Conservation (phyloP, 1,139 yeast species). For the Yamadazyma dushanensis region DNA sequence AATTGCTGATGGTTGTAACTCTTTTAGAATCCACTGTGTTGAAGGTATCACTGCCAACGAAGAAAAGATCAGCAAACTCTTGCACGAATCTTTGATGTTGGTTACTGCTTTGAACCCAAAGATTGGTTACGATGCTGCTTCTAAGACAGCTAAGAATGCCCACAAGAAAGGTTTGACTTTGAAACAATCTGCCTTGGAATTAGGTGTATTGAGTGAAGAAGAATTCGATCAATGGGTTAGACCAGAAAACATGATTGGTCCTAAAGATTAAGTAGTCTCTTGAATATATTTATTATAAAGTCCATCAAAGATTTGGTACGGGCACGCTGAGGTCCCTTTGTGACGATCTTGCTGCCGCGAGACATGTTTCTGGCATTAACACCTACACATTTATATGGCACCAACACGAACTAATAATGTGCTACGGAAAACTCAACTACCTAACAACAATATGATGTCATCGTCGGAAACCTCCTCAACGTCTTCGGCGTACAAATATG, state of each 20-base stretch:
- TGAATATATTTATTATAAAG: not conserved
- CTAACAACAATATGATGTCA: slow-evolving; percentile 2
- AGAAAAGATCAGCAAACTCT: slow-evolving; percentile 79
- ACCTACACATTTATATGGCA: slow-evolving; percentile 16
- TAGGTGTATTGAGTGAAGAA: slow-evolving; percentile 75
- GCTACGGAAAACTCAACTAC: slow-evolving; percentile 23
- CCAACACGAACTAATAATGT: slow-evolving; percentile 31
- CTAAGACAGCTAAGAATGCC: slow-evolving; percentile 97
- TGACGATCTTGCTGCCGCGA: no score
- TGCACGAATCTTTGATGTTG: slow-evolving; percentile 95
- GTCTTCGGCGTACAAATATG: slow-evolving; percentile 13
- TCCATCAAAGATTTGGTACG: not conserved
- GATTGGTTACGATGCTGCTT: slow-evolving; percentile 96
- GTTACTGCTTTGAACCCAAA: slow-evolving; percentile 98
- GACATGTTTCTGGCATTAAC: not conserved
- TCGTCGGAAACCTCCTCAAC: slow-evolving; percentile 3
- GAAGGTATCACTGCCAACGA: slow-evolving; percentile 90
- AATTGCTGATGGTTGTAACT: slow-evolving; percentile 82
- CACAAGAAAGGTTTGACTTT: slow-evolving; percentile 96
- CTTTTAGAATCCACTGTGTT: slow-evolving; percentile 92
- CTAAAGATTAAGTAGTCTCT: slow-evolving; percentile 49
- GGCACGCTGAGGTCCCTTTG: no score
- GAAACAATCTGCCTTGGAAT: slow-evolving; percentile 90
- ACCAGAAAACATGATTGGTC: slow-evolving; percentile 98
- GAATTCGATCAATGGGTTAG: slow-evolving; percentile 97